These are phyloP conservation scores for Tulasnella sp. DNA, from an alignment of 768 basidiomycete species.

Conservation along the genomic window DNA sequence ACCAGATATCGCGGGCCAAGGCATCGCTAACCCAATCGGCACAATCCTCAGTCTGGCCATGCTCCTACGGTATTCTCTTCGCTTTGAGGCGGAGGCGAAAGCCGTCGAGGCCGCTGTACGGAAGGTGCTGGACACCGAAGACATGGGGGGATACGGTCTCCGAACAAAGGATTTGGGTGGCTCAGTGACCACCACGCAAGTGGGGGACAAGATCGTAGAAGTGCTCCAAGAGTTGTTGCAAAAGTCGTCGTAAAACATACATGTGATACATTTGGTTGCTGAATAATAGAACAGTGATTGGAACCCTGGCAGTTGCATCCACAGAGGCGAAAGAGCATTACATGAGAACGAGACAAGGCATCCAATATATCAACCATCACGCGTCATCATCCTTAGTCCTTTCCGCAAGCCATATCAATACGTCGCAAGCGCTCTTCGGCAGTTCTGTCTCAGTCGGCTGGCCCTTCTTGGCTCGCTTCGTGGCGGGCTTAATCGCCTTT, in stretches of 20 bases:
- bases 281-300: background rate
- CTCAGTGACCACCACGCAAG: constrained; percentile 57
- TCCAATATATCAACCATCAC: background rate
- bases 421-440: constrained; percentile 7
- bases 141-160: constrained; percentile 25
- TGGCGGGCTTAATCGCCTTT: constrained; percentile 6
- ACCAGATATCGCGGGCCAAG: constrained; percentile 89
- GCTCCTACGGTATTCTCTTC: constrained; percentile 91
- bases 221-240: constrained; percentile 50
- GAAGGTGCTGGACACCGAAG: constrained; percentile 61
- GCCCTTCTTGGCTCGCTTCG: constrained; percentile 1
- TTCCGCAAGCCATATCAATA: constrained; percentile 15
- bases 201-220: constrained; percentile 79
- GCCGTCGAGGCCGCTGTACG: constrained; percentile 87
- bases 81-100: constrained; percentile 72
- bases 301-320: background rate
- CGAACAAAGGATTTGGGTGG: constrained; percentile 88
- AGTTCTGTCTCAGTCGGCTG: background rate
- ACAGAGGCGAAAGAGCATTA: background rate
- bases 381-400: background rate
- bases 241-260: constrained; percentile 26
- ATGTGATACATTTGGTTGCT: background rate
- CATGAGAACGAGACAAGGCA: background rate
- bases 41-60: constrained; percentile 91
- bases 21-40: constrained; percentile 90